These are phyloP conservation scores for Liriodendron chinense DNA, from an alignment of 164 flowering plant species.

Conservation along the genomic window DNA sequence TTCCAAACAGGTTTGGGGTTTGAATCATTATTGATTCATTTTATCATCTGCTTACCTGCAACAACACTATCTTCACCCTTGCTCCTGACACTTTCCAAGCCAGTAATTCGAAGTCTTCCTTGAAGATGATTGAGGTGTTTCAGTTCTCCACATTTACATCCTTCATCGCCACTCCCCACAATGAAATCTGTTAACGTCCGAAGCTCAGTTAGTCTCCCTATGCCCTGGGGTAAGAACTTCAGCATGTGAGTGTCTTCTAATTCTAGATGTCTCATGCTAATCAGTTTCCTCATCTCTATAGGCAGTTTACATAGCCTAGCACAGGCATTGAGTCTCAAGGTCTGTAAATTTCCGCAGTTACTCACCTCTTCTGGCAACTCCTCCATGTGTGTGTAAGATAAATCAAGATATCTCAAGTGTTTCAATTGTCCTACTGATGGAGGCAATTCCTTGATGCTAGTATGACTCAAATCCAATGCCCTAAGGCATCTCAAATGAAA, in stretches of 20 bases:
- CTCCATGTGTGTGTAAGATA: background rate
- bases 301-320: background rate
- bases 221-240: background rate
- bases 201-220: background rate
- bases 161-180: background rate
- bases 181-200: background rate
- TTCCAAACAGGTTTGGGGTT: no score
- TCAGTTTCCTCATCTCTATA: background rate
- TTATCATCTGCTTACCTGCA: no score
- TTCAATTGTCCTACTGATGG: background rate
- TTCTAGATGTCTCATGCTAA: background rate
- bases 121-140: constrained; percentile 14
- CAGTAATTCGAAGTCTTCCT: constrained; percentile 18
- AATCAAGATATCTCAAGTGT: background rate
- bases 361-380: background rate
- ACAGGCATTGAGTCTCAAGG: background rate
- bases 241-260: background rate
- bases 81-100: constrained; percentile 15
- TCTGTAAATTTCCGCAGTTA: background rate
- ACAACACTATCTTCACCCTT: constrained; percentile 4
- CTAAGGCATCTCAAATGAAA: background rate
- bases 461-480: background rate
- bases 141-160: constrained; percentile 22
- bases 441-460: background rate
- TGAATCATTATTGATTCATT: no score